Conservation (phyloP, 2,329 filamentous ascomycete species). For the Fusarium beomiforme region DNA sequence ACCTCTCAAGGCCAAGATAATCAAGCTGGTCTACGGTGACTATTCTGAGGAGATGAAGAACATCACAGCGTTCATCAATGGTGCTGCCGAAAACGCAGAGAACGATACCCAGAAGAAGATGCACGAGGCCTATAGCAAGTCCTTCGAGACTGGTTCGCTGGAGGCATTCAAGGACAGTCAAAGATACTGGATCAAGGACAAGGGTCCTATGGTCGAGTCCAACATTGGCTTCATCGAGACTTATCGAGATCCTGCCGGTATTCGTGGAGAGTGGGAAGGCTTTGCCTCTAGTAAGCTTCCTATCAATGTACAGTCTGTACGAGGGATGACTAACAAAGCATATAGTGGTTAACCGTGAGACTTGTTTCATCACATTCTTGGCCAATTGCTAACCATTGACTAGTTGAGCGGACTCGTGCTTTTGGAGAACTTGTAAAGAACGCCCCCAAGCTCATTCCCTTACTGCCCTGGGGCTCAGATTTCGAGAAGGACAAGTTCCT, state of each 20-base stretch:
- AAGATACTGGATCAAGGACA: slow-evolving; percentile 83
- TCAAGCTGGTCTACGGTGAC: slow-evolving; percentile 80
- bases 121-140: slow-evolving; percentile 78
- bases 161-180: slow-evolving; percentile 84
- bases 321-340: slow-evolving; percentile 30
- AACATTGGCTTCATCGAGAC: slow-evolving; percentile 89
- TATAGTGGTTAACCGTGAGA: slow-evolving; percentile 73
- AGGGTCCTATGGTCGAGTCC: slow-evolving; percentile 80
- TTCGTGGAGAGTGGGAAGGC: slow-evolving; percentile 86
- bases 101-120: slow-evolving; percentile 81
- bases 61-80: slow-evolving; percentile 73
- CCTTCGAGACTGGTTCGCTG: slow-evolving; percentile 78
- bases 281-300: slow-evolving; percentile 70
- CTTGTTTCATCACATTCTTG: background rate
- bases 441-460: slow-evolving; percentile 84
- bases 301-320: background rate
- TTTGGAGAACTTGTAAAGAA: slow-evolving; percentile 87
- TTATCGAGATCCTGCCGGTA: slow-evolving; percentile 83
- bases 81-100: slow-evolving; percentile 74
- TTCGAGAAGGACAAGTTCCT: slow-evolving; percentile 98
- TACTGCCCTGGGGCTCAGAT: slow-evolving; percentile 85
- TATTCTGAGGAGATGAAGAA: slow-evolving; percentile 76
- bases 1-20: slow-evolving; percentile 70
- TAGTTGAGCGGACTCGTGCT: slow-evolving; percentile 82
- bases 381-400: slow-evolving; percentile 6